Conservation (phyloP, 2,329 filamentous ascomycete species). For the Calycina marina region DNA sequence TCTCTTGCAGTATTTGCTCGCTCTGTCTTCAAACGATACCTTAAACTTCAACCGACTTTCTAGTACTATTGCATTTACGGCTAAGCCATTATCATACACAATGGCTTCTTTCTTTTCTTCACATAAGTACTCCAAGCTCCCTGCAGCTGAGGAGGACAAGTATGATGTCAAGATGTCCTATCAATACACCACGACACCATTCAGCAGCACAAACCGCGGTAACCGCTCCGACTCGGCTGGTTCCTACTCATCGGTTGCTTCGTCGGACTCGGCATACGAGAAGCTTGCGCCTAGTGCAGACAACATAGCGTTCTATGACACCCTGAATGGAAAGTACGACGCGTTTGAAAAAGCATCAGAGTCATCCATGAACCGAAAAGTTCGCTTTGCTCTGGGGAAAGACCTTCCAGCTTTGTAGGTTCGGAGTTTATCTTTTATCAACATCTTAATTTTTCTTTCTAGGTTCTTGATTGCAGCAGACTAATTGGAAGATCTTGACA, state of each 20-base stretch:
- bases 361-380: neutral
- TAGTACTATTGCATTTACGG: too few relatives aligned
- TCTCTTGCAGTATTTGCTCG: too few relatives aligned
- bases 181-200: neutral
- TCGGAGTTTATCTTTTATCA: neutral
- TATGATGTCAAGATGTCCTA: constrained; percentile 1
- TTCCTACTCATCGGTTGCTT: neutral
- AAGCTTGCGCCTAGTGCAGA: neutral
- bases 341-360: neutral
- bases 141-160: neutral
- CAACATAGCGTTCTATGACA: neutral
- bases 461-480: neutral
- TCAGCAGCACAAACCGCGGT: neutral
- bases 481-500: neutral
- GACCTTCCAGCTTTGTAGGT: constrained; percentile 1
- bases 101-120: neutral
- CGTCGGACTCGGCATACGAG: constrained; percentile 1
- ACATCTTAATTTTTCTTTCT: constrained; percentile 1
- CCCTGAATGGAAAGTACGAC: neutral
- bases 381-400: constrained; percentile 1
- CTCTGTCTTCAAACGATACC: too few relatives aligned
- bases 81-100: neutral
- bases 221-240: constrained; percentile 1
- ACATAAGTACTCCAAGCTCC: neutral
- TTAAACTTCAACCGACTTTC: too few relatives aligned